Evolutionary conservation across 2,329 filamentous ascomycete genomes (phyloP), one percentile per base, ranked within the genome.

Genomic region (Microsporum canis): DNA sequence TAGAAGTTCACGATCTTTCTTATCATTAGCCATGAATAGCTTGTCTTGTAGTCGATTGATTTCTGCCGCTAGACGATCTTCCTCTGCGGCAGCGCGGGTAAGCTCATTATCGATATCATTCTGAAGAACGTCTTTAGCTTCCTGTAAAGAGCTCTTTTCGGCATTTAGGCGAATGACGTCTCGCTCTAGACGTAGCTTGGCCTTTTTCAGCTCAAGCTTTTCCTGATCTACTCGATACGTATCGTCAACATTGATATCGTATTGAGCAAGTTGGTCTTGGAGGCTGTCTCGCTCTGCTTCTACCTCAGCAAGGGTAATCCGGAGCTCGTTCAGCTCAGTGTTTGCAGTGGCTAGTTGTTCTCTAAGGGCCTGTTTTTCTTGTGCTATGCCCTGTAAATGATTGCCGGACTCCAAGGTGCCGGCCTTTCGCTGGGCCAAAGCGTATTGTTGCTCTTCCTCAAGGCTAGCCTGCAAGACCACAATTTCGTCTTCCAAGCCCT

Each of bases 401-500:
- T 74, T 73, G 41, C 82, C 84, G 27, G 81, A 76, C 55, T 86
- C 83, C n/a, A 78, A 77, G 12, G 86, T 75, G 61, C 84, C 81
- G 63, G 78, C 79, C 66, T 79, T 81, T 47, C 85, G 73, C 45
- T 81, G 80, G 34, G 80, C 77, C 56, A 83, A 81, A 4, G 81
- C 80, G 62, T 82, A 80, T 65, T 86, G 82, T 49, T 81, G 80
- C 70, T 87, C 85, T 63, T 86, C 82, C 57, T 88, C 85, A 49
- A 86, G 72, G 41, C 80, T 82, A 27, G 80, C 78, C 70, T 90
- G 87, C 12, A 91, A 74, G 33, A 89, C 82, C 59, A 89, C 85
- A n/a, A 90, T 79, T 70, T 91, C 88, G 65, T 91, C 88, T 69
- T 91, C 87, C 23, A 91, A 72, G 5, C 80, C 80, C 61, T 87